Conservation (phyloP, 441 rosid species). For the Aquilaria agallochum region DNA sequence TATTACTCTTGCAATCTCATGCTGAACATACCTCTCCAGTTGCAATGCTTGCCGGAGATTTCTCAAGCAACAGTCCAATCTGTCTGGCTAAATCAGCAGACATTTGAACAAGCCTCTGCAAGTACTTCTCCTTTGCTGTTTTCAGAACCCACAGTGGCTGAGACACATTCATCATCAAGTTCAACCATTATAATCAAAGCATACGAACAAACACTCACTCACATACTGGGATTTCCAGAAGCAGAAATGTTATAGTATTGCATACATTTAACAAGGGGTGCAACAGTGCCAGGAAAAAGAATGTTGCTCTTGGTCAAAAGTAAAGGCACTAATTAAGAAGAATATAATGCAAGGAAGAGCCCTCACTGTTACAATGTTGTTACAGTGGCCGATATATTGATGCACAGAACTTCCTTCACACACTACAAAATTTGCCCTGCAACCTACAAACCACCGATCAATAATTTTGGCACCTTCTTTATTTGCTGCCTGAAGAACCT, state of each 20-base stretch:
- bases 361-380: conserved; percentile 84
- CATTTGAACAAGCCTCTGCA: conserved; percentile 78
- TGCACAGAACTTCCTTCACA: conserved; percentile 76
- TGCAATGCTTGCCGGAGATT: conserved; percentile 32
- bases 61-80: conserved; percentile 62
- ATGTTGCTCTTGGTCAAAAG: too few species aligned
- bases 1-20: too few species aligned
- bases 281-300: too few species aligned
- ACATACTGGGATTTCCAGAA: too few species aligned
- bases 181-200: too few species aligned
- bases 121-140: conserved; percentile 65
- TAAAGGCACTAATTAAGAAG: too few species aligned
- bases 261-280: too few species aligned
- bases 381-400: conserved; percentile 79
- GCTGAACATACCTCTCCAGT: conserved; percentile 42
- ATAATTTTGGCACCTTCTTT: conserved; percentile 67
- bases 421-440: conserved; percentile 68
- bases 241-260: too few species aligned
- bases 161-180: conserved; percentile 16
- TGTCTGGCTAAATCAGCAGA: conserved; percentile 94
- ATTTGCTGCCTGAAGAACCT: conserved; percentile 69
- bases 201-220: too few species aligned
- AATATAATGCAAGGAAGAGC: conserved; percentile 17
- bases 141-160: conserved; percentile 93
- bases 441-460: conserved; percentile 80